Conservation (phyloP, 257 asterid species). For the Nicotiana undulata region DNA sequence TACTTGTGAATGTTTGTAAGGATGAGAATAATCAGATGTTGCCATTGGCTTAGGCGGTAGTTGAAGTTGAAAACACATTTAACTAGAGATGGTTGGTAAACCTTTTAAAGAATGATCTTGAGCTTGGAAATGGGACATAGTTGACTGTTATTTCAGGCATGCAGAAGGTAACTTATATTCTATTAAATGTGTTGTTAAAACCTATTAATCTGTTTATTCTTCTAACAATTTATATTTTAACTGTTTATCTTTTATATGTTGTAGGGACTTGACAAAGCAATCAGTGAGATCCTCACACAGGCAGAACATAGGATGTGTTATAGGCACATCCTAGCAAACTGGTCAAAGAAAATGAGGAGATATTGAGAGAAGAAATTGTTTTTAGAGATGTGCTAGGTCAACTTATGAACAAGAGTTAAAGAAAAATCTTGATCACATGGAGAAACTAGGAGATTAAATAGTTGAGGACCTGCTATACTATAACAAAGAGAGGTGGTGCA, state of each 20-base stretch:
- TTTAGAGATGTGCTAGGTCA: background rate
- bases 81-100: background rate
- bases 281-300: too few species aligned
- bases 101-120: background rate
- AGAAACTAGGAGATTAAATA: background rate
- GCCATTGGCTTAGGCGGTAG: background rate
- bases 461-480: background rate
- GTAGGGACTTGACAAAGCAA: background rate
- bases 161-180: background rate
- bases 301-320: too few species aligned
- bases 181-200: background rate
- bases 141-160: background rate
- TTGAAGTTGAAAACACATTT: background rate
- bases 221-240: background rate
- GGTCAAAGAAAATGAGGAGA: background rate
- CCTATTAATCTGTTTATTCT: too few species aligned
- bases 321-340: too few species aligned
- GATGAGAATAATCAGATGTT: background rate
- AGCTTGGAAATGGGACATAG: background rate
- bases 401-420: background rate
- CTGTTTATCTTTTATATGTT: too few species aligned
- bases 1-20: background rate
- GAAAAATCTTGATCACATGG: background rate
- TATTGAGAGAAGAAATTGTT: too few species aligned
- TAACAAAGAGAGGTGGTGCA: background rate